Percentiles rank a stretch among this genome's conserved stretches.
phyloP scores from a whole-genome alignment of 768 basidiomycete genomes.

The Termitomyces sp. region DNA sequence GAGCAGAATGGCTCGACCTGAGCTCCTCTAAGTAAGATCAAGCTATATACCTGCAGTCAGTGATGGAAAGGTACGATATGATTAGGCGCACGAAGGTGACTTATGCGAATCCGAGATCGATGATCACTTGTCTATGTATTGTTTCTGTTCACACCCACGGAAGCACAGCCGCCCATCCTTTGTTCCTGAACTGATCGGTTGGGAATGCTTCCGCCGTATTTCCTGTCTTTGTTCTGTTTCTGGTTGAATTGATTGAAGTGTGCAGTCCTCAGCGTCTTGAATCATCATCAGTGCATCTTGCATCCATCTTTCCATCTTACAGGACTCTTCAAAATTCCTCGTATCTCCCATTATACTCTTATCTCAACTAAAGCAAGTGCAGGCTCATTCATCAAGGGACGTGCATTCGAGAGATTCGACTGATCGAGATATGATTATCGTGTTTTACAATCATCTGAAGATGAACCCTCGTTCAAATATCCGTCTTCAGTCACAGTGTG shows the following conservation, averaged over 20 bases:
- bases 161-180: background rate
- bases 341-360: too few species aligned
- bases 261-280: background rate
- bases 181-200: background rate
- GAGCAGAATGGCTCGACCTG: background rate
- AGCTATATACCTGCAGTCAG: too few species aligned
- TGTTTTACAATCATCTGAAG: too few species aligned
- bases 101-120: background rate
- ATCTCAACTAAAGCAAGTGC: too few species aligned
- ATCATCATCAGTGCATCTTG: background rate
- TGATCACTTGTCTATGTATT: background rate
- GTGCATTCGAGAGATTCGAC: background rate
- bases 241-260: background rate
- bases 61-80: too few species aligned
- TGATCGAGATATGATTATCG: background rate
- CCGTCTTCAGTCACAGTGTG: too few species aligned
- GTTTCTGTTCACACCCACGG: background rate
- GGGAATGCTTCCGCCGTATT: background rate
- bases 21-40: background rate
- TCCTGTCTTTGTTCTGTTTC: background rate
- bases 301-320: background rate
- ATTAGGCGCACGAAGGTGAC: too few species aligned
- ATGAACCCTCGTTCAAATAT: too few species aligned
- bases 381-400: too few species aligned
- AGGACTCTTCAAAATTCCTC: background rate